These are phyloP conservation scores for Vitis hybrid DNA, from an alignment of 177 flowering plant genomes.

Conservation along the genomic window DNA sequence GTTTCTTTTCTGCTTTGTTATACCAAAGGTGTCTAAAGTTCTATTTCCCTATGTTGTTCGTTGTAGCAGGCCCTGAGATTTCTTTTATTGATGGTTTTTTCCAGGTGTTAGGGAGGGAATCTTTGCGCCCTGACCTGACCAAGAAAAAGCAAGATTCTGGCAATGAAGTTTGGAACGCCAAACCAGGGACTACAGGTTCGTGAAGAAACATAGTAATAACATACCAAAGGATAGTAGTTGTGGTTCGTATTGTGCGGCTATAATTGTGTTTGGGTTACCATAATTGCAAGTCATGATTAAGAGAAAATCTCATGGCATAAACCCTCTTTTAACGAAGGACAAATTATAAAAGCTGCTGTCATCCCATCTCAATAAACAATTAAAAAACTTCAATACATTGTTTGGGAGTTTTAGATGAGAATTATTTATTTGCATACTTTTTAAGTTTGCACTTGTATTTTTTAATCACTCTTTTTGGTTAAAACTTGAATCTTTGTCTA, in stretches of 20 bases:
- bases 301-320: too few relatives aligned
- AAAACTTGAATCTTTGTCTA: neutral
- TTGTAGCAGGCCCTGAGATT: neutral
- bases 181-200: conserved; percentile 25
- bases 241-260: too few relatives aligned
- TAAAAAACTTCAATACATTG: too few relatives aligned
- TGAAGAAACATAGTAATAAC: neutral
- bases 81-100: neutral
- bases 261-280: too few relatives aligned
- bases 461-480: neutral
- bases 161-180: conserved; percentile 23
- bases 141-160: conserved; percentile 23
- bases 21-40: neutral
- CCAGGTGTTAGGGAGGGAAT: conserved; percentile 34
- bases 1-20: neutral
- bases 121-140: conserved; percentile 17
- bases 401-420: too few relatives aligned
- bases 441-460: neutral
- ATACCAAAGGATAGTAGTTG: too few relatives aligned
- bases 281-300: too few relatives aligned
- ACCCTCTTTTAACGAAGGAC: too few relatives aligned
- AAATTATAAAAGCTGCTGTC: too few relatives aligned
- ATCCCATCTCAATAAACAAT: too few relatives aligned
- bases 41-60: neutral
- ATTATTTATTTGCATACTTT: too few relatives aligned